Percentiles rank a stretch among this genome's conserved stretches.
These are phyloP conservation scores for Russula compacta DNA, from an alignment of 768 basidiomycete species.

Conservation along the genomic window DNA sequence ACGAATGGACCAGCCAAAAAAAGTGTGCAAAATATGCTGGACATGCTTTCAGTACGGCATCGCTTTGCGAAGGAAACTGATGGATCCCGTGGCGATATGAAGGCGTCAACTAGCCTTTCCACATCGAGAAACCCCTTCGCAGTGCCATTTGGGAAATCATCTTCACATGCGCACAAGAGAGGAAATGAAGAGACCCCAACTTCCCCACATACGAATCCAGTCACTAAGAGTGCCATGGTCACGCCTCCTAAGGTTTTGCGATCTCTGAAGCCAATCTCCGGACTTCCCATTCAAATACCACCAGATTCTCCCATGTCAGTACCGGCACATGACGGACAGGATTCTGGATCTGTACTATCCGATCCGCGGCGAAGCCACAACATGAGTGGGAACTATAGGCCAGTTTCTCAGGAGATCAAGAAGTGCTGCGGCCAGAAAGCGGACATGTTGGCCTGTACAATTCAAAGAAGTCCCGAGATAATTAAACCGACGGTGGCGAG, in stretches of 20 bases:
- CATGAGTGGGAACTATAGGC: background rate
- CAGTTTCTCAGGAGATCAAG: background rate
- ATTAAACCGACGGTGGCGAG: background rate
- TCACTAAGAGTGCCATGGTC: background rate
- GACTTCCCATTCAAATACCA: conserved; percentile 6
- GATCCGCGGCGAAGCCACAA: background rate
- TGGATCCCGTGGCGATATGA: background rate
- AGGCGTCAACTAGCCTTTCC: background rate
- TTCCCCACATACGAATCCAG: background rate
- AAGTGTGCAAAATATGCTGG: background rate
- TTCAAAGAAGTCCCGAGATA: background rate
- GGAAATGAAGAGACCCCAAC: background rate
- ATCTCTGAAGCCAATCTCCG: conserved; percentile 10
- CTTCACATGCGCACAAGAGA: background rate
- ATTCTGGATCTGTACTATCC: background rate
- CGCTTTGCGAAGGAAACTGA: background rate
- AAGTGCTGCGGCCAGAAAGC: background rate
- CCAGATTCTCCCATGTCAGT: background rate
- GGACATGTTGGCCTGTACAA: background rate
- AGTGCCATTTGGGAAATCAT: background rate
- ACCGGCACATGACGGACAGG: background rate
- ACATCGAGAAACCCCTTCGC: conserved; percentile 6
- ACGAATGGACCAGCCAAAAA: background rate
- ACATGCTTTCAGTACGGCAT: conserved; percentile 6
- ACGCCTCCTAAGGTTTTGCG: background rate